Evolutionary conservation across 352 stramenopile species (phyloP), one percentile per base, ranked within the genome.

Genomic region (Plasmopara muralis): DNA sequence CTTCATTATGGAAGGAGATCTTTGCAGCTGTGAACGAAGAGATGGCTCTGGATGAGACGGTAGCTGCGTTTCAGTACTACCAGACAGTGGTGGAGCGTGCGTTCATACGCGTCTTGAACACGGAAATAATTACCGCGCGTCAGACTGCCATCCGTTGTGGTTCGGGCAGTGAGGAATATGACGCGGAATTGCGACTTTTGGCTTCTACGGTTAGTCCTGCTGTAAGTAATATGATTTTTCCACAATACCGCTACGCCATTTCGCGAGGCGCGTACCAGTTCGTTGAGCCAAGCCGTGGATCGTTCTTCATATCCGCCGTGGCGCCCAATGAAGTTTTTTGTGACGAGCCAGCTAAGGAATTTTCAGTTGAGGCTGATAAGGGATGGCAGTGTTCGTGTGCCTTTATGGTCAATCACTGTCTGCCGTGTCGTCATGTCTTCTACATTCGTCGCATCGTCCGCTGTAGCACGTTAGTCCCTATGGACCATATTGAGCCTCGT

Each of bases 381-480:
- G 59, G 63, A 2, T 72, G 64, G 64, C 60, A 65, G n/a, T 72
- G 64, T 28, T 72, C 64, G 16, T 72, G 64, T 39, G 64, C 64
- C 3, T 72, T 72, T 16, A 72, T 72, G 64, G 44, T 59, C 4
- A 72, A 72, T 18, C 59, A 72, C 20, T 59, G 60, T 34, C 48
- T 72, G 18, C 64, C 64, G 25, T 72, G 64, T 28, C 55, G 64
- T 0, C 64, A 72, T 28, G 51, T 72, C 2, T 68, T 72, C 28
- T 72, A 72, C 31, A 57, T 72, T 35, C 64, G 64, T 9, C 59
- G 64, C 13, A 68, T 72, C 37, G 31, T 68, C 34, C 64, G 64
- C 28, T 72, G 64, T 47, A 61, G 51, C 39, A 61, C 40, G 15
- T 54, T 72, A 9, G 56, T 72, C 28, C 64, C 64, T 20, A 51